These are phyloP conservation scores for Globisporangium apiculatum DNA, from an alignment of 352 stramenopile genomes.

Conservation along the genomic window DNA sequence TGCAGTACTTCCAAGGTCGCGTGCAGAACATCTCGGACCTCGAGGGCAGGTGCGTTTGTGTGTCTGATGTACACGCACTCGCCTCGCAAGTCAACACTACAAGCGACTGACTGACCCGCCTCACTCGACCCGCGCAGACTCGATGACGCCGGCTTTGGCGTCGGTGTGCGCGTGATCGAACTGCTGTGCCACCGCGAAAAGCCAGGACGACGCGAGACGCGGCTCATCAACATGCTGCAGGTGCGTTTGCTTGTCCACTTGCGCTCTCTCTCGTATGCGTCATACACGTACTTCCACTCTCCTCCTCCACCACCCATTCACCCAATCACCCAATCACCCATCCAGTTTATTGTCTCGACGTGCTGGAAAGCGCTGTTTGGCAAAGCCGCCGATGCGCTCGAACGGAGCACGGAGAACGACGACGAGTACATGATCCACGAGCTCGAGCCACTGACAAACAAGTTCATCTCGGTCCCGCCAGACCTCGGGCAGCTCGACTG, in stretches of 20 bases:
- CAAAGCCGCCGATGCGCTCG: conserved; percentile 94
- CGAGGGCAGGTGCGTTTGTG: conserved; percentile 71
- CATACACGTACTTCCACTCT: not conserved
- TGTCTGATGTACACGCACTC: not conserved
- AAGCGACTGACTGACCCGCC: too few species aligned
- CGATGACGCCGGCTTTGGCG: conserved; percentile 92
- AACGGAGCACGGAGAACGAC: conserved; percentile 96
- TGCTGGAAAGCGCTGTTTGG: conserved; percentile 96
- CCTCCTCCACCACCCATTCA: too few species aligned
- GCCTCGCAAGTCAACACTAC: too few species aligned
- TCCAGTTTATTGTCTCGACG: conserved; percentile 89
- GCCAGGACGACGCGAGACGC: conserved; percentile 67
- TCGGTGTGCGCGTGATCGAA: conserved; percentile 94
- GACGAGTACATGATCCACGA: conserved; percentile 98
- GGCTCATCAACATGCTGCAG: conserved; percentile 79
- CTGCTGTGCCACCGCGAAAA: conserved; percentile 87
- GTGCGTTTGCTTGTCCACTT: not conserved
- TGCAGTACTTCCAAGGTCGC: conserved; percentile 96
- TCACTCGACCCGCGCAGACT: conserved; percentile 36
- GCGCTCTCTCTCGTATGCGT: not conserved
- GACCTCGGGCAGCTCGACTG: conserved; percentile 96
- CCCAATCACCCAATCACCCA: too few species aligned
- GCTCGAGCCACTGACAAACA: conserved; percentile 91
- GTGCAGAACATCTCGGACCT: conserved; percentile 95
- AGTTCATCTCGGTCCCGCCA: conserved; percentile 93